Percentiles rank a stretch among this genome's conserved stretches.
Conservation (phyloP, 2,329 filamentous ascomycete genomes). For the Pseudogymnoascus sp. region DNA sequence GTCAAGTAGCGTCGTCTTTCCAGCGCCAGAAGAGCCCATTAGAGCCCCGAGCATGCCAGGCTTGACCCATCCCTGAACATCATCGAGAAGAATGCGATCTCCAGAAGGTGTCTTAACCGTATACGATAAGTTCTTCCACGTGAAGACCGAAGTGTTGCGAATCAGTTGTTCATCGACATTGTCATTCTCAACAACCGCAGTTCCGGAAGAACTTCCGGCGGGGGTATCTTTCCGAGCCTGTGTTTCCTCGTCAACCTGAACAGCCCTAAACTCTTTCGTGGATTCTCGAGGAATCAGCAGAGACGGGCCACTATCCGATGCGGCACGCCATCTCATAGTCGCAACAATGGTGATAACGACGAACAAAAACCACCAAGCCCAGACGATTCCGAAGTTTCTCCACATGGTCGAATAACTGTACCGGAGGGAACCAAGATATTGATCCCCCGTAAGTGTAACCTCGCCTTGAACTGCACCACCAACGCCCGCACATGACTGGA, state of each 20-base stretch:
- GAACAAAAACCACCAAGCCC: conserved; percentile 54
- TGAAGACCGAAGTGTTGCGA: conserved; percentile 60
- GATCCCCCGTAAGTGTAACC: conserved; percentile 44
- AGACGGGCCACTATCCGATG: not conserved
- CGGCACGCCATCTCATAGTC: conserved; percentile 43
- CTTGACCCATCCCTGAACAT: conserved; percentile 75
- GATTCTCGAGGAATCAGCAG: not conserved
- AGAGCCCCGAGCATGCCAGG: conserved; percentile 60
- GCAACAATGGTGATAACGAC: conserved; percentile 48
- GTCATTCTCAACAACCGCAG: conserved; percentile 10
- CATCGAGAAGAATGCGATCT: conserved; percentile 63
- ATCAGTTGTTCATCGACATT: conserved; percentile 37
- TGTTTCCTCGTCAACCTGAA: conserved; percentile 1
- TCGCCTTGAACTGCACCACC: conserved; percentile 43
- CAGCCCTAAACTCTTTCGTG: not conserved
- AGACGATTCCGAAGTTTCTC: conserved; percentile 54
- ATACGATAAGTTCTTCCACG: conserved; percentile 63
- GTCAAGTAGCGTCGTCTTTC: conserved; percentile 81
- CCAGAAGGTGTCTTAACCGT: conserved; percentile 54
- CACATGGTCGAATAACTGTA: conserved; percentile 46
- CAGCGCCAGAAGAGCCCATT: conserved; percentile 57
- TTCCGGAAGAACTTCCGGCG: conserved; percentile 15
- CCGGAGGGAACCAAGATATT: conserved; percentile 47
- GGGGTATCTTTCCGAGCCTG: conserved; percentile 15
- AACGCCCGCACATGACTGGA: conserved; percentile 50